phyloP scores from a whole-genome alignment of 1,139 yeast species.

The Schizosaccharomyces versatilis region DNA sequence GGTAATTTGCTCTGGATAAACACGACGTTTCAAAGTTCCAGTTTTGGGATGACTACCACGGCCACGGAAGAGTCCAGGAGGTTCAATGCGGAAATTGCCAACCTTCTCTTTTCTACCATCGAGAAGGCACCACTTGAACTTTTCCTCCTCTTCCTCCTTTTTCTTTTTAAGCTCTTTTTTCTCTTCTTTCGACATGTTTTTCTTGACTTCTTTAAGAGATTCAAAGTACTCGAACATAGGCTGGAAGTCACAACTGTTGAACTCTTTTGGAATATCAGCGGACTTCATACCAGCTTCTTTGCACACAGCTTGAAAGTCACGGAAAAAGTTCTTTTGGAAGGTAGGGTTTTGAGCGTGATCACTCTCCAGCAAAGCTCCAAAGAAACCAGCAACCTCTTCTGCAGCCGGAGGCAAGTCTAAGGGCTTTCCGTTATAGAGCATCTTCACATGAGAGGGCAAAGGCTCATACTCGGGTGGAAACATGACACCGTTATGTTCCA shows the following conservation, averaged over 20 bases:
- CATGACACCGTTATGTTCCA: constrained; percentile 74
- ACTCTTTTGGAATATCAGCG: constrained; percentile 30
- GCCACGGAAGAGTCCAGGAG: constrained; percentile 88
- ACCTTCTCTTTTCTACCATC: constrained; percentile 83
- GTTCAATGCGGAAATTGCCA: constrained; percentile 85
- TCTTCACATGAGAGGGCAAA: constrained; percentile 54
- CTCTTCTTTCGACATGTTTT: constrained; percentile 41
- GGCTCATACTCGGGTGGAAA: constrained; percentile 88
- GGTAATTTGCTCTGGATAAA: constrained; percentile 71
- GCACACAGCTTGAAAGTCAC: constrained; percentile 50
- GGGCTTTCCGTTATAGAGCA: constrained; percentile 54
- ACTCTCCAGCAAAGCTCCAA: constrained; percentile 66
- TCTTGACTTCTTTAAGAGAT: constrained; percentile 47
- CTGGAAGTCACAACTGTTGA: constrained; percentile 55
- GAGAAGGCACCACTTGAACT: constrained; percentile 53
- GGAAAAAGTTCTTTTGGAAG: constrained; percentile 68
- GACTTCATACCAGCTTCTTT: constrained; percentile 30
- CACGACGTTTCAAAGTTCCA: constrained; percentile 51
- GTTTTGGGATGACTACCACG: constrained; percentile 95
- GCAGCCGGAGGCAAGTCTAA: constrained; percentile 57
- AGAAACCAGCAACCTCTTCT: constrained; percentile 92
- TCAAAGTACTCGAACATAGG: constrained; percentile 58
- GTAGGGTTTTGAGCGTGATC: constrained; percentile 77
- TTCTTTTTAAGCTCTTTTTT: constrained; percentile 53
- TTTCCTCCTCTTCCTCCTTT: constrained; percentile 56